These are phyloP conservation scores for Schwanniomyces pseudopolymorphus DNA, from an alignment of 805 yeast genomes.

Conservation along the genomic window DNA sequence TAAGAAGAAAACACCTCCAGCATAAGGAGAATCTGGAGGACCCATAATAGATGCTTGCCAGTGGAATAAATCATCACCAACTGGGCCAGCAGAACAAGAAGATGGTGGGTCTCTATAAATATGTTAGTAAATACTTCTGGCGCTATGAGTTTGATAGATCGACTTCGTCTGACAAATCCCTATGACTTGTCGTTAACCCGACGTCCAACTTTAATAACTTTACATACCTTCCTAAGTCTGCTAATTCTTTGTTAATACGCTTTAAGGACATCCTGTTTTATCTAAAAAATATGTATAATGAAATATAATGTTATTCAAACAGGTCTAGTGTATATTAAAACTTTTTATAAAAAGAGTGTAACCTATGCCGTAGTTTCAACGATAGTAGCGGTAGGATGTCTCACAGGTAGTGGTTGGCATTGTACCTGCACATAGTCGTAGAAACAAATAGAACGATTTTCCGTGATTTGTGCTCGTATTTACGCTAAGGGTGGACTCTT, in stretches of 20 bases:
- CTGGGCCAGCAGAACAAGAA: conserved; percentile 98
- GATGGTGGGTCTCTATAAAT: conserved; percentile 89
- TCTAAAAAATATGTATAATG: conserved; percentile 1
- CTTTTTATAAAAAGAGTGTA: neutral
- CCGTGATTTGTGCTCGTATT: neutral
- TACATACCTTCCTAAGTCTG: conserved; percentile 90
- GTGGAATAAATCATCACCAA: conserved; percentile 95
- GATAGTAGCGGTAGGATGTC: conserved; percentile 1
- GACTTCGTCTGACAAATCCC: neutral
- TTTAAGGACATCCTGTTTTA: conserved; percentile 70
- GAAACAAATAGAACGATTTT: conserved; percentile 1
- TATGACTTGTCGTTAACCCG: neutral
- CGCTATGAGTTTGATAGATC: neutral
- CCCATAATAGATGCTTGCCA: conserved; percentile 99
- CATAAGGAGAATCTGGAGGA: conserved; percentile 88
- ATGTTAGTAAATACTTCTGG: conserved; percentile 12
- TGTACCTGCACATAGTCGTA: neutral
- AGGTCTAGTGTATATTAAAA: neutral
- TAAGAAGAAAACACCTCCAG: conserved; percentile 93
- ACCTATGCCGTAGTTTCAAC: neutral
- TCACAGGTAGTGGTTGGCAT: neutral
- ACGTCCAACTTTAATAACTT: neutral
- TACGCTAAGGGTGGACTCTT: neutral
- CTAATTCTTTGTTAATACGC: conserved; percentile 93
- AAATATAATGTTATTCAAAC: neutral